Evolutionary conservation across 352 stramenopile genomes (phyloP).

Genomic region (Sclerospora graminicola): DNA sequence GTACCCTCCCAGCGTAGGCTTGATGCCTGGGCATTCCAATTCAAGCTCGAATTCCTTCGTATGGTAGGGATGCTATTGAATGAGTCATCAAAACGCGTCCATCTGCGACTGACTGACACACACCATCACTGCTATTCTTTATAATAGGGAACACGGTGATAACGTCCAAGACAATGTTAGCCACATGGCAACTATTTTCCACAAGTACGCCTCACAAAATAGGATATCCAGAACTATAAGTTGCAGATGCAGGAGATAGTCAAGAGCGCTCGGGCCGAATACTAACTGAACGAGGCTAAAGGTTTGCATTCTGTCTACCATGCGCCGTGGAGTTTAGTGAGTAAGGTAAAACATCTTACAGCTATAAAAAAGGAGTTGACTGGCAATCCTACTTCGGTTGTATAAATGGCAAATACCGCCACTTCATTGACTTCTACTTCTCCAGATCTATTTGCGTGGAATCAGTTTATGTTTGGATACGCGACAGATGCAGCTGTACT

Average conservation of each 20-base stretch:
- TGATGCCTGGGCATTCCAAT: slow-evolving; percentile 7
- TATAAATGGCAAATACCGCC: slow-evolving; percentile 45
- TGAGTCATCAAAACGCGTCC: no score
- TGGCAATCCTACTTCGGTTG: slow-evolving; percentile 29
- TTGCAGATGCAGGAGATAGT: no score
- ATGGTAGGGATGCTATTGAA: no score
- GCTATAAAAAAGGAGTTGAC: slow-evolving; percentile 26
- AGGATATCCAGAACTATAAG: slow-evolving; percentile 24
- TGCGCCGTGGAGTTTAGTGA: slow-evolving; percentile 18
- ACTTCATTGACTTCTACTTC: slow-evolving; percentile 64
- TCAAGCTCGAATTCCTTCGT: no score
- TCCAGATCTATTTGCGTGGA: slow-evolving; percentile 53
- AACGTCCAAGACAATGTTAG: no score
- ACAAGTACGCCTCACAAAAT: slow-evolving; percentile 18
- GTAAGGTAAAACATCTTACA: slow-evolving; percentile 28
- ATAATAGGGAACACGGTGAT: no score
- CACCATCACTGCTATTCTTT: no score
- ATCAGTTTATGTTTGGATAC: slow-evolving; percentile 75
- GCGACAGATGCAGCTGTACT: slow-evolving; percentile 66
- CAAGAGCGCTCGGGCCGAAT: slow-evolving; percentile 25
- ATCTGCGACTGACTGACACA: no score
- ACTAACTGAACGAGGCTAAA: slow-evolving; percentile 31
- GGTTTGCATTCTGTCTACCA: slow-evolving; percentile 22
- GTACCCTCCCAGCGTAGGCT: no score
- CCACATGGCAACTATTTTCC: slow-evolving; percentile 34